phyloP scores from a whole-genome alignment of 2,329 filamentous ascomycete species.

The Epichloe gansuensis region DNA sequence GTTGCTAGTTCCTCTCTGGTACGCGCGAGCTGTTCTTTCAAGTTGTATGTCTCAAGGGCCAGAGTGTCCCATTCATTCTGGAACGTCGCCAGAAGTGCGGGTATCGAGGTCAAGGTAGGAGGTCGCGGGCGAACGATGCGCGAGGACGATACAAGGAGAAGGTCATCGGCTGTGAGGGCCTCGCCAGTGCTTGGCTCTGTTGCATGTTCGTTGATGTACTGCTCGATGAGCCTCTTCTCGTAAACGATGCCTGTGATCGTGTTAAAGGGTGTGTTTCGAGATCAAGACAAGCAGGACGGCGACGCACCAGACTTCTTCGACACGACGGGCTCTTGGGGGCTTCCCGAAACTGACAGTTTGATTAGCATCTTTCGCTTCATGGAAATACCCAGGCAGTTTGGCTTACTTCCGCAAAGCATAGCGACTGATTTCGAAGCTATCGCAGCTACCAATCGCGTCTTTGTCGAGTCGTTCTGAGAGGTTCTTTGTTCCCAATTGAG shows the following conservation, averaged over 20 bases:
- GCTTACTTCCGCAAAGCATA: conserved; percentile 39
- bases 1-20: conserved; percentile 89
- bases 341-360: conserved; percentile 68
- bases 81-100: conserved; percentile 83
- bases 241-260: conserved; percentile 61
- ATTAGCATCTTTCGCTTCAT: background rate
- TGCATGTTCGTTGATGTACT: conserved; percentile 85
- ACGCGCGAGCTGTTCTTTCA: conserved; percentile 79
- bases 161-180: conserved; percentile 69
- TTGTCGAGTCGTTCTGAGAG: background rate
- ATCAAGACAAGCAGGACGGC: background rate
- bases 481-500: conserved; percentile 8
- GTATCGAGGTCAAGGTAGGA: conserved; percentile 90
- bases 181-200: conserved; percentile 87
- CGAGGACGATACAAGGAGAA: conserved; percentile 75
- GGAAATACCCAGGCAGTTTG: background rate
- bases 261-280: background rate
- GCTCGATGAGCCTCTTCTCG: conserved; percentile 89
- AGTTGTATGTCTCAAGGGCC: conserved; percentile 79
- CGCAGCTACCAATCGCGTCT: conserved; percentile 10
- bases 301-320: conserved; percentile 82
- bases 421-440: conserved; percentile 18
- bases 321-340: conserved; percentile 84
- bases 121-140: conserved; percentile 80
- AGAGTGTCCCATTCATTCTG: conserved; percentile 98